Evolutionary conservation across 345 rosid species (phyloP).

Genomic region (Eutrema yunnanense): DNA sequence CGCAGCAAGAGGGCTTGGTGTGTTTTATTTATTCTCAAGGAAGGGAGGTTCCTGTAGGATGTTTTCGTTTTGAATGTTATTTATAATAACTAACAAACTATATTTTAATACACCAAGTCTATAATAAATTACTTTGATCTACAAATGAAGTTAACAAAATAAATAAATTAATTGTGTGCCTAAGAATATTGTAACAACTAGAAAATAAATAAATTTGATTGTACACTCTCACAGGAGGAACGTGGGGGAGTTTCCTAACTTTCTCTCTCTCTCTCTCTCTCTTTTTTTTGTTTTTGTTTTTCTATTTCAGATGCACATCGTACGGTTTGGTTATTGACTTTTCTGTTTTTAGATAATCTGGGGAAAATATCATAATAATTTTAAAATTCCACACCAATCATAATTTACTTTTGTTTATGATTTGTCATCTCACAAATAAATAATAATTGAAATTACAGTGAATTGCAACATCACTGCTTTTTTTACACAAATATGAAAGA

Average conservation of each 20-base stretch:
- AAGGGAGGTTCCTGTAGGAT: slow-evolving; percentile 16
- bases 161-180: neutral
- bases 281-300: too few relatives aligned
- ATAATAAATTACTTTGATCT: neutral
- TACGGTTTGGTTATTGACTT: slow-evolving; percentile 30
- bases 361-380: neutral
- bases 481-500: too few relatives aligned
- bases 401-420: too few relatives aligned
- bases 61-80: slow-evolving; percentile 26
- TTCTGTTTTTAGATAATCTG: neutral
- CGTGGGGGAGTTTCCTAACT: slow-evolving; percentile 24
- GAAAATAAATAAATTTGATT: neutral
- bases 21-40: neutral
- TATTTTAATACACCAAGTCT: neutral
- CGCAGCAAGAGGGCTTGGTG: neutral
- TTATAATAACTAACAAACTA: slow-evolving; percentile 18
- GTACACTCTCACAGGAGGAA: slow-evolving; percentile 24
- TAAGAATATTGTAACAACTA: slow-evolving; percentile 12
- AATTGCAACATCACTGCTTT: neutral
- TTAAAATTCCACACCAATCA: neutral
- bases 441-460: too few relatives aligned
- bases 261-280: neutral
- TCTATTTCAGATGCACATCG: slow-evolving; percentile 7
- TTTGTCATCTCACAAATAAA: neutral
- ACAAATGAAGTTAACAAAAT: neutral